phyloP scores from a whole-genome alignment of 371 early-diverging fungal genomes.

The Mucor irregularis region DNA sequence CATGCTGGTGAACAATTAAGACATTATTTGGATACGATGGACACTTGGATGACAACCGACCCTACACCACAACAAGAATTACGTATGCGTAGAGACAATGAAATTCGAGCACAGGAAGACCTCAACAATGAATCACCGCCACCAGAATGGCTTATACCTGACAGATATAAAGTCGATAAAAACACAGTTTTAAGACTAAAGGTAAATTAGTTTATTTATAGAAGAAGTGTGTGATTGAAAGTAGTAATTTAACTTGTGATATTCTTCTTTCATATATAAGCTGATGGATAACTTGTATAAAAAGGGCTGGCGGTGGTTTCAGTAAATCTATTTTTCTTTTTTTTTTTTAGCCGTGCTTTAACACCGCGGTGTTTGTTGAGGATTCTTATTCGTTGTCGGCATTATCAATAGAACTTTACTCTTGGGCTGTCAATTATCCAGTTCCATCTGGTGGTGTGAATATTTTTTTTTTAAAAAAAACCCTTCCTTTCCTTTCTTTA shows the following conservation, averaged over 20 bases:
- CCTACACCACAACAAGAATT: constrained; percentile 40
- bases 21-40: constrained; percentile 41
- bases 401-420: neutral
- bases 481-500: too few relatives aligned
- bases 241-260: too few relatives aligned
- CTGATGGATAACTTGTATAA: constrained; percentile 35
- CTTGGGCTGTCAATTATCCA: too few relatives aligned
- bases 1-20: constrained; percentile 46
- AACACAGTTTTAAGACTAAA: constrained; percentile 39
- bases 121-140: constrained; percentile 13
- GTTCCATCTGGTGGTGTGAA: too few relatives aligned
- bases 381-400: neutral
- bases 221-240: too few relatives aligned
- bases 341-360: neutral
- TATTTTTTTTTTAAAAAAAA: too few relatives aligned
- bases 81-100: constrained; percentile 9
- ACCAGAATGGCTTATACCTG: constrained; percentile 51
- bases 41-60: constrained; percentile 28
- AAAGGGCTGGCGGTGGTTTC: constrained; percentile 44
- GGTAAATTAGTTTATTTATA: constrained; percentile 22
- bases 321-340: too few relatives aligned
- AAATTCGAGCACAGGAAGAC: too few relatives aligned
- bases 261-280: constrained; percentile 23
- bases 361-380: neutral
- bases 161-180: constrained; percentile 39